Evolutionary conservation across 306 rosid species (phyloP).

Genomic region (Lagenaria siceraria): DNA sequence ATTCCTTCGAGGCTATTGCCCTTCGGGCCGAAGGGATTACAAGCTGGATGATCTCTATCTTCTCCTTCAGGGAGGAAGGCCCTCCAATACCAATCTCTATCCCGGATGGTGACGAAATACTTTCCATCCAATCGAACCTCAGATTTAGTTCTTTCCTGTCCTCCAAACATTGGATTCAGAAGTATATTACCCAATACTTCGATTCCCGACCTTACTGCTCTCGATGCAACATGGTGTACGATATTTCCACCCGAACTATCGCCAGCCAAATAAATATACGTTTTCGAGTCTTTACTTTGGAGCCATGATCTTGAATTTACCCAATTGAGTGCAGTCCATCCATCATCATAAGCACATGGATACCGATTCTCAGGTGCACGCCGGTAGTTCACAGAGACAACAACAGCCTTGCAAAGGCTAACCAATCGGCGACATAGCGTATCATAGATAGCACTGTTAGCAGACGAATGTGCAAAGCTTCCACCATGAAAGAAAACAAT

Average conservation of each 20-base stretch:
- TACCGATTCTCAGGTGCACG: slow-evolving; percentile 74
- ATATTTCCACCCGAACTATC: slow-evolving; percentile 99
- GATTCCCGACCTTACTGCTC: slow-evolving; percentile 52
- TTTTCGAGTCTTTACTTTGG: slow-evolving; percentile 68
- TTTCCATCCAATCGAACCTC: slow-evolving; percentile 74
- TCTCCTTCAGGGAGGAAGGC: slow-evolving; percentile 95
- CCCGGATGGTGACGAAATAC: slow-evolving; percentile 70
- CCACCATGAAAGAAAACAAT: slow-evolving; percentile 93
- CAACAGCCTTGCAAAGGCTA: slow-evolving; percentile 73
- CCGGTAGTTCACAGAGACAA: slow-evolving; percentile 76
- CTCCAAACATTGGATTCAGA: slow-evolving; percentile 92
- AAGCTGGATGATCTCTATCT: slow-evolving; percentile 90
- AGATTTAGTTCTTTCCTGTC: slow-evolving; percentile 64
- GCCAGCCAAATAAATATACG: slow-evolving; percentile 69
- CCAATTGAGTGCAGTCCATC: slow-evolving; percentile 84
- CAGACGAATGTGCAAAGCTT: slow-evolving; percentile 92
- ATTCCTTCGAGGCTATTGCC: slow-evolving; percentile 47
- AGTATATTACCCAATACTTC: slow-evolving; percentile 71
- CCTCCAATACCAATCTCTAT: slow-evolving; percentile 98
- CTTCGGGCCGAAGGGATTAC: slow-evolving; percentile 86
- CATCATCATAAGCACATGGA: slow-evolving; percentile 95
- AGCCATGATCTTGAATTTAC: slow-evolving; percentile 75
- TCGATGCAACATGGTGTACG: slow-evolving; percentile 76
- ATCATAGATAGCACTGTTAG: slow-evolving; percentile 85
- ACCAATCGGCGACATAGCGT: slow-evolving; percentile 76